These are phyloP conservation scores for Thielaviopsis ethacetica DNA, from an alignment of 2,329 filamentous ascomycete species.

Conservation along the genomic window DNA sequence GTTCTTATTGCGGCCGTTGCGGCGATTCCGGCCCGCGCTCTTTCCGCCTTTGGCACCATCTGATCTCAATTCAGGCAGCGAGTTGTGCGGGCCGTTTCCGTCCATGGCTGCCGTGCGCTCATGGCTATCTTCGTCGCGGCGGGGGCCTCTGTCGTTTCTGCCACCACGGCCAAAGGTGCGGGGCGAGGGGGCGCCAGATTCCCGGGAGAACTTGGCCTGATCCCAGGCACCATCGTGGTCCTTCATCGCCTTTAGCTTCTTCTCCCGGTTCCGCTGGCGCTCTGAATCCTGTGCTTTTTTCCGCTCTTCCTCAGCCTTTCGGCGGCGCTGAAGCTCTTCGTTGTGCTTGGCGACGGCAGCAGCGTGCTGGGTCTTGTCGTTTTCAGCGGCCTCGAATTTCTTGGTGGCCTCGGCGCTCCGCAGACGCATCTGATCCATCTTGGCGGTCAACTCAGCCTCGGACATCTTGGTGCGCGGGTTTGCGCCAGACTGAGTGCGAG, in stretches of 20 bases:
- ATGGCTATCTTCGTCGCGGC: conserved; percentile 18
- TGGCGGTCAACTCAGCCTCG: conserved; percentile 38
- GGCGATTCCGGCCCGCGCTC: neutral
- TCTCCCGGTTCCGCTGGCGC: conserved; percentile 40
- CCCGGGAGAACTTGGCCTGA: conserved; percentile 33
- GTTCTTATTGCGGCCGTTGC: neutral
- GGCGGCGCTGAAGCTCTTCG: conserved; percentile 35
- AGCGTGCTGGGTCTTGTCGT: conserved; percentile 39
- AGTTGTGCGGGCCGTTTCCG: conserved; percentile 3
- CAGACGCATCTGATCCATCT: conserved; percentile 46
- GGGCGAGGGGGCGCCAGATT: conserved; percentile 19
- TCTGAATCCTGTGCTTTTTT: conserved; percentile 37
- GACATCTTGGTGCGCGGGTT: conserved; percentile 46
- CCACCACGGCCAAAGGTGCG: conserved; percentile 20
- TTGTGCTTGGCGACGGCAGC: conserved; percentile 33
- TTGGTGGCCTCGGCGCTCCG: conserved; percentile 40
- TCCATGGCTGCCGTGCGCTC: neutral
- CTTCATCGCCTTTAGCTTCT: conserved; percentile 43
- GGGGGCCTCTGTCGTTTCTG: conserved; percentile 18
- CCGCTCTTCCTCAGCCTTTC: conserved; percentile 34
- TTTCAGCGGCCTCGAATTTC: conserved; percentile 41
- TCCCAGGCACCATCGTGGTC: conserved; percentile 41
- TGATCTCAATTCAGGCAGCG: conserved; percentile 17
- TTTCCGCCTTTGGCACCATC: neutral
- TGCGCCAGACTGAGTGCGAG: conserved; percentile 35